Evolutionary conservation across 371 early-diverging fungal species (phyloP), one percentile per base, ranked within the genome.

Genomic region (Furculomyces boomerangus): DNA sequence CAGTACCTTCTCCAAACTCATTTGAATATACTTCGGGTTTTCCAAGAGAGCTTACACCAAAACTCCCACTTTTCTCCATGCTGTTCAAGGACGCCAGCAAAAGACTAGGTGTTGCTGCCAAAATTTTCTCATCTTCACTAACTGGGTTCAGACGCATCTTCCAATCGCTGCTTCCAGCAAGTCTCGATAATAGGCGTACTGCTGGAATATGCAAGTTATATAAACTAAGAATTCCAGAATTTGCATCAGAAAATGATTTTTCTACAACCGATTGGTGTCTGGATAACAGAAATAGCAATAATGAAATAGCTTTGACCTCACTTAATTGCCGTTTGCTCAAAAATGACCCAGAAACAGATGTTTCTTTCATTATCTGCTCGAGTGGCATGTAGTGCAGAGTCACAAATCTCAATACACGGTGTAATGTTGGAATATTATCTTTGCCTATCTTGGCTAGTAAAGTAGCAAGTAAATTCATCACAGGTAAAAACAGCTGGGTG

Each of bases 381-480:
- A 87, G 58, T 13, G 73, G 66, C 18, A 72, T 71, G 50, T 77
- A 76, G 61, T 86, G 86, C 46, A 68, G 72, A 43, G 71, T 63
- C 1, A 78, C 62, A 65, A 80, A 87, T 0, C 61, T 58, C n/a
- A 76, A 72, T 1, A 72, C 77, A 62, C 73, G 76, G 55, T 62
- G 60, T 58, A 76, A 53, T 10, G 74, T 62, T 1, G 59, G 57
- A 45, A 62, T 41, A 55, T 78, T 74, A 25, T 76, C 76, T 16
- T 70, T 70, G 32, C 76, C 74, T 20, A 72, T 64, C 16, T 58
- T 58, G 46, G 70, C 67, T n/a, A 81, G 61, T 29, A 83, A 60
- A 18, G 68, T 70, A 8, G 71, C 60, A n/a, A 88, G 59, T 29
- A 87, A 63, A 39, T 77, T 66, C 8, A 88, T 61, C 1, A 78